Conservation (phyloP, 2,329 filamentous ascomycete species). For the Alternaria sp. region DNA sequence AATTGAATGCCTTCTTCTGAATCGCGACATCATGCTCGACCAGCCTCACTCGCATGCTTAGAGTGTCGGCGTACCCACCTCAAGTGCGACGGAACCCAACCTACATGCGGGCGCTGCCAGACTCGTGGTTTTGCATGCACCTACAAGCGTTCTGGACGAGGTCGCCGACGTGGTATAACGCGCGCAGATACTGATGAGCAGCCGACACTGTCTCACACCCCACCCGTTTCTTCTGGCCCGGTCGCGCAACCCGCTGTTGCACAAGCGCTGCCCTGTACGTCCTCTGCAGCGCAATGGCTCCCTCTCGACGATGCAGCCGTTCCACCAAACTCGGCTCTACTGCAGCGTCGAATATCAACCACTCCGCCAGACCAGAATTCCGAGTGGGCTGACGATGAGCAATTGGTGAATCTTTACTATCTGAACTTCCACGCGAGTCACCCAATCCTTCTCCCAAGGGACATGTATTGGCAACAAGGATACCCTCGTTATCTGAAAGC, state of each 20-base stretch:
- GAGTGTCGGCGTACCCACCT: conserved; percentile 56
- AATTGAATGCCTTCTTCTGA: conserved; percentile 5
- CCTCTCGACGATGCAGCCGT: background rate
- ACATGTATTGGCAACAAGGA: conserved; percentile 46
- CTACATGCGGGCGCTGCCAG: conserved; percentile 52
- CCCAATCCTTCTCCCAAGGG: conserved; percentile 59
- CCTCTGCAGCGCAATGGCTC: conserved; percentile 30
- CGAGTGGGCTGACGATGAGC: conserved; percentile 19
- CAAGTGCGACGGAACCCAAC: conserved; percentile 56
- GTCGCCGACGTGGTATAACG: conserved; percentile 44
- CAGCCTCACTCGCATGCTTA: conserved; percentile 52
- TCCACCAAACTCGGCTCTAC: background rate
- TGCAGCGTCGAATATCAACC: background rate
- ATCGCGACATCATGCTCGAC: conserved; percentile 5
- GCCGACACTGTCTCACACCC: background rate
- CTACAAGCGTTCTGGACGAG: conserved; percentile 56
- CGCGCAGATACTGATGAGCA: background rate
- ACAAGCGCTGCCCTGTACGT: conserved; percentile 12
- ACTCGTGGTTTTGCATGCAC: conserved; percentile 49
- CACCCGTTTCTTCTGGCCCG: background rate
- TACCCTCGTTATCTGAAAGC: conserved; percentile 53
- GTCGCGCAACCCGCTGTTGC: conserved; percentile 14
- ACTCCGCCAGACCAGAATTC: background rate
- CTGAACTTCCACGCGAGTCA: conserved; percentile 59
- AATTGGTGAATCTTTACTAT: conserved; percentile 58